Evolutionary conservation across 441 rosid species (phyloP), one percentile per base, ranked within the genome.

Genomic region (Flueggea neowawraea): DNA sequence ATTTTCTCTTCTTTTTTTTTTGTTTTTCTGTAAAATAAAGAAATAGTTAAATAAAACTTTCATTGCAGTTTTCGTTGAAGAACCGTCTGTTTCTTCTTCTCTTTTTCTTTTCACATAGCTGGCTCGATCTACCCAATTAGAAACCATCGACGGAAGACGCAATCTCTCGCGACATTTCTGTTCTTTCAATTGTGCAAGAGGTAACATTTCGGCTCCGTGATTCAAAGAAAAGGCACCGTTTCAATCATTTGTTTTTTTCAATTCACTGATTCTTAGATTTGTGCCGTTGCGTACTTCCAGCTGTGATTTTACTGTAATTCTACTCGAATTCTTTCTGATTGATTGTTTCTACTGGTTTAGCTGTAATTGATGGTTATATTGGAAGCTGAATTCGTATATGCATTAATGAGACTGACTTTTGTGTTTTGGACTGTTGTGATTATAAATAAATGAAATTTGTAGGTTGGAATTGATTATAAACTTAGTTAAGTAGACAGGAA

Each of bases 401-500:
- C 41, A 36, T 36, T 8, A 36, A 36, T 36, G 41, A 36, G 41
- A 8, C 41, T 36, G 41, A 36, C 7, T 48, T 7, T 22, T 12
- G 49, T 3, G 50, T 59, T 88, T 43, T 43, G 45, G 8, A 11
- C 12, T 43, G 45, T 43, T 43, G 10, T 6, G 50, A 4, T 47
- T 47, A 47, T 47, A 2, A 47, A 10, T 11, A 12, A 47, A 47
- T 47, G 50, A 22, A 14, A 47, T 10, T 10, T 47, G n/a, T 10
- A 1, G 45, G 10, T 43, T 43, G 8, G 45, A 43, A 43, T 43
- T 43, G 10, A 43, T 6, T 43, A 43, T 47, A 3, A 47, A 12
- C 50, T 47, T 47, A 47, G 12, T 14, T 47, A n/a, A n/a, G n/a
- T n/a, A n/a, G n/a, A n/a, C 5, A 4, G n/a, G 14, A 3, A 47